Evolutionary conservation across 139 green algal species (phyloP).

Genomic region (Chlamydomonas applanata): DNA sequence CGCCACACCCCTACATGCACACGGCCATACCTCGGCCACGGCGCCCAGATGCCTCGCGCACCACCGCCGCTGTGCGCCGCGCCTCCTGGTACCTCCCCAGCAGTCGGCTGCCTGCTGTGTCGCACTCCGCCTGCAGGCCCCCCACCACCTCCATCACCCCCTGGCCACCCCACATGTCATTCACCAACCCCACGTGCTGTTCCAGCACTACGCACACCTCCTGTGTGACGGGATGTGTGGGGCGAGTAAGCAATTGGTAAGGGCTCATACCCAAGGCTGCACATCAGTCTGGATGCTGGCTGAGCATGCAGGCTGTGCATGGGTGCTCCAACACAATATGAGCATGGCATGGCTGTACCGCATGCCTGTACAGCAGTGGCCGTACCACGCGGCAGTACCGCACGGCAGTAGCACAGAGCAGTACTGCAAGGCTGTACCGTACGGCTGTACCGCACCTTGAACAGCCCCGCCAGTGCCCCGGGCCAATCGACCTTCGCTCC

Average conservation of each 20-base stretch:
- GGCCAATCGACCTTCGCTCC: conserved; percentile 59
- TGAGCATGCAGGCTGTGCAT: no score
- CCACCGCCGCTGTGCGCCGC: neutral
- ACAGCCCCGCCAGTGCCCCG: conserved; percentile 68
- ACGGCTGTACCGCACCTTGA: no score
- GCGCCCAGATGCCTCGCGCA: neutral
- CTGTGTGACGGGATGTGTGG: neutral
- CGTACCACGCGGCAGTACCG: no score
- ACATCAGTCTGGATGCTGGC: no score
- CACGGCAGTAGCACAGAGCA: no score
- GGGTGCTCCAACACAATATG: no score
- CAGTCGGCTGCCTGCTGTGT: conserved; percentile 1
- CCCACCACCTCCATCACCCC: conserved; percentile 50
- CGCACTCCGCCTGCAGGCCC: conserved; percentile 17
- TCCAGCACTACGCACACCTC: conserved; percentile 60
- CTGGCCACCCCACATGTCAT: conserved; percentile 67
- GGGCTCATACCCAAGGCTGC: no score
- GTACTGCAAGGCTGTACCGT: no score
- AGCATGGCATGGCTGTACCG: no score
- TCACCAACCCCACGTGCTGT: conserved; percentile 70
- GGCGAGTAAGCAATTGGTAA: neutral
- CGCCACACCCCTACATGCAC: no score
- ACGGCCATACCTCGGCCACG: neutral
- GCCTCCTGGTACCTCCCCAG: conserved; percentile 9
- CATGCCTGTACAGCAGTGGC: no score